Evolutionary conservation across 2,329 filamentous ascomycete genomes (phyloP).

Genomic region (Arthroderma sp.): DNA sequence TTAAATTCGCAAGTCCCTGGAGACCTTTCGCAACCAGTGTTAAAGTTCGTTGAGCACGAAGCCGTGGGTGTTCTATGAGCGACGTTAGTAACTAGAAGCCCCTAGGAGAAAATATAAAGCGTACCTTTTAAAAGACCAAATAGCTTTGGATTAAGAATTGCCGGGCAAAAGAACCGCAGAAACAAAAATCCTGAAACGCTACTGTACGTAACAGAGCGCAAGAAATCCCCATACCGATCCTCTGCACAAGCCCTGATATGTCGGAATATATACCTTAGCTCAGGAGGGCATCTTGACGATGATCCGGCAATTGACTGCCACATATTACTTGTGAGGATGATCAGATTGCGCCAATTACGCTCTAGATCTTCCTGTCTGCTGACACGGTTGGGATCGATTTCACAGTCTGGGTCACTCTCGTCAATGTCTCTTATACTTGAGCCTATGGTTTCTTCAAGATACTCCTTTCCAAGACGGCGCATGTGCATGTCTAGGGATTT

Average conservation of each 20-base stretch:
- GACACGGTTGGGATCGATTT: conserved; percentile 82
- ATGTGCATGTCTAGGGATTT: conserved; percentile 92
- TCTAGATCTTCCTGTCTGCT: conserved; percentile 56
- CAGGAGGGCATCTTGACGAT: conserved; percentile 62
- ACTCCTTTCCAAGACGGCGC: conserved; percentile 85
- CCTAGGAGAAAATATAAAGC: not conserved
- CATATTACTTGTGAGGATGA: conserved; percentile 64
- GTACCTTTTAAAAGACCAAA: conserved; percentile 68
- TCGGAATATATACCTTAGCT: conserved; percentile 74
- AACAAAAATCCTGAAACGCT: conserved; percentile 93
- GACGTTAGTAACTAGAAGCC: not conserved
- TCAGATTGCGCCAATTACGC: conserved; percentile 69
- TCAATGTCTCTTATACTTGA: conserved; percentile 83
- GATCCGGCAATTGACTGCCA: conserved; percentile 74
- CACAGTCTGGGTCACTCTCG: conserved; percentile 78
- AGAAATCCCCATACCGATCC: conserved; percentile 84
- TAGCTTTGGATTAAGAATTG: conserved; percentile 88
- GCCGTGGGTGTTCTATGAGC: conserved; percentile 61
- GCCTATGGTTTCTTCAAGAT: conserved; percentile 74
- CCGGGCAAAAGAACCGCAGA: conserved; percentile 86
- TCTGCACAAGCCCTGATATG: conserved; percentile 88
- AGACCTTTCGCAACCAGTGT: conserved; percentile 87
- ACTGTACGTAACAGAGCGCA: conserved; percentile 80
- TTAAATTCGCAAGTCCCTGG: conserved; percentile 81
- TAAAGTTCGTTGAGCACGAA: conserved; percentile 71